Conservation (phyloP, 1,284 basidiomycete genomes). For the Tylopilus orsonianus region DNA sequence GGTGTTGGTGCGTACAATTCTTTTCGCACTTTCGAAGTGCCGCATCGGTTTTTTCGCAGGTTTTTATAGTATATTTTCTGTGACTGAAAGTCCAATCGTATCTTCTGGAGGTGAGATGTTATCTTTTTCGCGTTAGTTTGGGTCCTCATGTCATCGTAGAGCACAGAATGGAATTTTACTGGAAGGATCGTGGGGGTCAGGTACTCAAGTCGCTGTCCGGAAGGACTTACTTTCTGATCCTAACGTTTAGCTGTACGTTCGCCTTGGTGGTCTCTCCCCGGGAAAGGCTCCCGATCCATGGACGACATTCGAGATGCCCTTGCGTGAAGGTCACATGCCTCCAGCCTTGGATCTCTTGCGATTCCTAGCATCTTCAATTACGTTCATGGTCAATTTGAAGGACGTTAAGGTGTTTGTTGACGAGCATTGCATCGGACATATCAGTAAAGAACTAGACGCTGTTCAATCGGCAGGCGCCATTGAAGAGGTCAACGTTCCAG, state of each 20-base stretch:
- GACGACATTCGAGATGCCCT: constrained; percentile 71
- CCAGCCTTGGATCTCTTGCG: constrained; percentile 81
- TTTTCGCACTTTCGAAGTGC: background rate
- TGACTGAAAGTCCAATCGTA: background rate
- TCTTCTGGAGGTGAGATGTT: background rate
- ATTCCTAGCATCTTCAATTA: constrained; percentile 89
- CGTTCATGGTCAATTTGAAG: constrained; percentile 85
- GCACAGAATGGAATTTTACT: constrained; percentile 87
- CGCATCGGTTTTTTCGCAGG: background rate
- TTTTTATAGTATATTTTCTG: constrained; percentile 12
- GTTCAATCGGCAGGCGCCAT: constrained; percentile 49
- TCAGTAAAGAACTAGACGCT: too few species aligned
- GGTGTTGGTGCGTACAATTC: constrained; percentile 57
- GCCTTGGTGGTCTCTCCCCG: constrained; percentile 62
- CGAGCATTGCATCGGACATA: constrained; percentile 67
- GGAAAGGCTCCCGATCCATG: constrained; percentile 59
- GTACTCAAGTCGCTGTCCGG: constrained; percentile 31
- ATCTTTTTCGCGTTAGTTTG: background rate
- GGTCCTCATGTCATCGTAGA: background rate
- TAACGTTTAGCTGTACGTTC: constrained; percentile 31
- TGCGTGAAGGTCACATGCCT: constrained; percentile 82
- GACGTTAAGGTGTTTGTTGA: constrained; percentile 79
- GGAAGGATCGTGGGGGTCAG: constrained; percentile 85
- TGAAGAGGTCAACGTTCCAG: constrained; percentile 51
- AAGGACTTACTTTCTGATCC: background rate